Base-by-base conservation (phyloP, 768 basidiomycete genomes). In the Lactifluus piperatus region DNA sequence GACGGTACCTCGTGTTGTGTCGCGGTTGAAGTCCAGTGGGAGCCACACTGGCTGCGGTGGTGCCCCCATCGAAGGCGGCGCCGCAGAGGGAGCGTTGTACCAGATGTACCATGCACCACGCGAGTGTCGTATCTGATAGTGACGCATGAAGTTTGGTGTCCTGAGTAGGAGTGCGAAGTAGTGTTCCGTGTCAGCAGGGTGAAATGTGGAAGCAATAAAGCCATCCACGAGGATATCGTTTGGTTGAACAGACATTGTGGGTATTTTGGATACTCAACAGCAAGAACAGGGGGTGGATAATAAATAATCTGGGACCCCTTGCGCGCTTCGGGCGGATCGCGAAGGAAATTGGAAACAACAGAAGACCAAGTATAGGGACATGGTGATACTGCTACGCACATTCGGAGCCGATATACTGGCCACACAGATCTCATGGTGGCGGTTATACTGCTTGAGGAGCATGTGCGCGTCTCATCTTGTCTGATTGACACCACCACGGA, bases 171-270 rank as follows among this genome's bases (percentile, higher is more conserved):
- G 36, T 2, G 24, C 10, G n/a, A 61, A 5, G 26, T 41, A 61
- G 13, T 20, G 20, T 20, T 41, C 26, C 1, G 60, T 24, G 3
- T 61, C 60, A 14, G 5, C 36, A 0, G 54, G 50, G 0, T 29
- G 7, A 14, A 61, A 61, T 0, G 29, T 61, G 11, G 20, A 20
- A 5, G 59, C 4, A 4, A 60, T 5, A 18, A 45, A 56, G 0
- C 59, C 59, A 1, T 51, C 49, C 7, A 60, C 54, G 3, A 60
- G 13, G 4, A 60, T 13, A 22, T 60, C 59, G n/a, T 2, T 29
- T 13, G 32, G 5, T 4, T 11, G 18, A 27, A 43, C 10, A 41
- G 44, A n/a, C n/a, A n/a, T n/a, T n/a, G n/a, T n/a, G n/a, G n/a
- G n/a, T n/a, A n/a, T n/a, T n/a, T n/a, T n/a, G 46, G 27, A 14